Conservation (phyloP, 106 monocot species). For the Alisma plantagoaquatica region DNA sequence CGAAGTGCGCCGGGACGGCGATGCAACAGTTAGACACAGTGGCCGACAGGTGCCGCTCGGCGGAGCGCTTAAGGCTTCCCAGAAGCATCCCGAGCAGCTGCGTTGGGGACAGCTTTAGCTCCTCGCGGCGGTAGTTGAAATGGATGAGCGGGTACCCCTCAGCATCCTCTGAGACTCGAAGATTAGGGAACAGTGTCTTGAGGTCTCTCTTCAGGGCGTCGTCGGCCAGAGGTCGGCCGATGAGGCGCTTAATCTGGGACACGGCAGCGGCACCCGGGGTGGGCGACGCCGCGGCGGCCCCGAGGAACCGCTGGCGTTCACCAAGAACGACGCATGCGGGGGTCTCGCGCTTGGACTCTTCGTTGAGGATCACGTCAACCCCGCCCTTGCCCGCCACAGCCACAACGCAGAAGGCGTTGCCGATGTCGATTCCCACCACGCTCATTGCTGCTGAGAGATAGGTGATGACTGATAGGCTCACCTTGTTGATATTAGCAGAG, state of each 20-base stretch:
- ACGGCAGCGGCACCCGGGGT: conserved; percentile 66
- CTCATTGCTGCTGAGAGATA: no score
- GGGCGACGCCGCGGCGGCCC: conserved; percentile 52
- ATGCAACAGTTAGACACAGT: conserved; percentile 78
- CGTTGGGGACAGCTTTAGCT: conserved; percentile 55
- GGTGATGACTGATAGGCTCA: no score
- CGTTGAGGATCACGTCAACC: conserved; percentile 79
- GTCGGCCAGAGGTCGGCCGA: conserved; percentile 62
- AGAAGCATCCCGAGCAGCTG: conserved; percentile 78
- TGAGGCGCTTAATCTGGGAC: conserved; percentile 75
- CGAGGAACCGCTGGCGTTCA: conserved; percentile 80
- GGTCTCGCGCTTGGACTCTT: conserved; percentile 89
- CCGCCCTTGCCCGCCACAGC: conserved; percentile 83
- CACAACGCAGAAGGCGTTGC: conserved; percentile 74
- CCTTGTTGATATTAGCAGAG: no score
- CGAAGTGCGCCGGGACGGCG: conserved; percentile 75
- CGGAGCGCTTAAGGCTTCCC: conserved; percentile 50
- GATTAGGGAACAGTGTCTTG: conserved; percentile 41
- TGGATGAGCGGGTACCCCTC: conserved; percentile 74
- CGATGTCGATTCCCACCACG: conserved; percentile 84
- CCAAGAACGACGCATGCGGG: conserved; percentile 70
- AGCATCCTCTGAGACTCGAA: conserved; percentile 54
- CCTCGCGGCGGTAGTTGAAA: conserved; percentile 46
- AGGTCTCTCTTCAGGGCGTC: conserved; percentile 59
- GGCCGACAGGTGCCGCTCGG: conserved; percentile 58